Percentiles rank a stretch among this genome's conserved stretches.
Evolutionary conservation across 1,139 yeast species (phyloP).

Genomic region (Meyerozyma elateridarum): DNA sequence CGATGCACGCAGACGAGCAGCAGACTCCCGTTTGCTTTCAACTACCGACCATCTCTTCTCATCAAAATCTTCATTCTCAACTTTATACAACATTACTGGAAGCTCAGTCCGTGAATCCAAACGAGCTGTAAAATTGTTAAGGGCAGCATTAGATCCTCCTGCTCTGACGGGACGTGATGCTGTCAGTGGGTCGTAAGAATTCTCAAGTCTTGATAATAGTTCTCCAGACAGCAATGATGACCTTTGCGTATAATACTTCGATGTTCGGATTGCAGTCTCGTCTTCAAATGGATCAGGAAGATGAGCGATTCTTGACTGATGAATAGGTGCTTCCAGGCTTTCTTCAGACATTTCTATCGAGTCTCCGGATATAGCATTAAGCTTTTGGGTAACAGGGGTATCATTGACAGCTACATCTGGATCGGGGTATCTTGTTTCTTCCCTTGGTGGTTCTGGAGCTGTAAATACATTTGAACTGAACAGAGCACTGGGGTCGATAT

Average conservation of each 20-base stretch:
- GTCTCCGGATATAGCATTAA: not conserved
- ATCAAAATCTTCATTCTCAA: conserved; percentile 24
- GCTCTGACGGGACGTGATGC: not conserved
- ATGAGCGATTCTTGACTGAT: not conserved
- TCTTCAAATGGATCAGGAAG: not conserved
- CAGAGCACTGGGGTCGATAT: conserved; percentile 1
- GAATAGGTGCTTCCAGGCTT: too few relatives aligned
- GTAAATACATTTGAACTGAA: conserved; percentile 1
- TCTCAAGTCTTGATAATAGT: conserved; percentile 26
- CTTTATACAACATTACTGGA: conserved; percentile 28
- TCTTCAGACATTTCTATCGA: not conserved
- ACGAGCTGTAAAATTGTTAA: conserved; percentile 23
- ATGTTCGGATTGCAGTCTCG: too few relatives aligned
- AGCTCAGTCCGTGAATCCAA: conserved; percentile 23
- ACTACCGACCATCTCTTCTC: conserved; percentile 27
- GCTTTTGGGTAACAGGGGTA: not conserved
- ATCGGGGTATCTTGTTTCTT: conserved; percentile 15
- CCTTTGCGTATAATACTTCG: conserved; percentile 8
- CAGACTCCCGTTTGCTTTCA: conserved; percentile 13
- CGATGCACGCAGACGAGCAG: not conserved
- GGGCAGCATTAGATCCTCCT: too few relatives aligned
- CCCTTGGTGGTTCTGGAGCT: not conserved
- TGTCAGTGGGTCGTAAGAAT: conserved; percentile 8
- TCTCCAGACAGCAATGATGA: conserved; percentile 36
- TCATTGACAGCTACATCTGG: conserved; percentile 12